phyloP scores from a whole-genome alignment of 306 rosid species.

The Dicorynia guianensis region DNA sequence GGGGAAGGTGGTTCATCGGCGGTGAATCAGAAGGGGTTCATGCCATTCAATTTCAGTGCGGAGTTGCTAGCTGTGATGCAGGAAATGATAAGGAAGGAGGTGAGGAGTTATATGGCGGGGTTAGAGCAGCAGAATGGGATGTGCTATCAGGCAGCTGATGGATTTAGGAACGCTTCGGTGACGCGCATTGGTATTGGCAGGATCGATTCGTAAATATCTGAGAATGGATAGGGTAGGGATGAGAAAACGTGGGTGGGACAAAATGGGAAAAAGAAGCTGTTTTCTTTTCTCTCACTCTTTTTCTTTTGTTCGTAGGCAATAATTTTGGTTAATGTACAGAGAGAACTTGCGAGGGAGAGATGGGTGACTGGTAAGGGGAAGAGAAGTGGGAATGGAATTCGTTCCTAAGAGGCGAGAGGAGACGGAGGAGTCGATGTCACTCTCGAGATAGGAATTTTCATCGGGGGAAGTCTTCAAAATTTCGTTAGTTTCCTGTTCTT shows the following conservation, averaged over 20 bases:
- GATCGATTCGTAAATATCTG: conserved; percentile 47
- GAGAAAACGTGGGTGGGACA: not conserved
- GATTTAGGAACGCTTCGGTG: conserved; percentile 66
- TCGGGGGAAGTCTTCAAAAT: conserved; percentile 12
- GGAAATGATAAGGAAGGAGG: conserved; percentile 92
- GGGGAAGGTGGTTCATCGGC: not conserved
- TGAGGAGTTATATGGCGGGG: conserved; percentile 87
- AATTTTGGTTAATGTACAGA: conserved; percentile 71
- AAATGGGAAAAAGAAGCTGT: conserved; percentile 1
- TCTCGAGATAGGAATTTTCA: not conserved
- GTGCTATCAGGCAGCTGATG: conserved; percentile 52
- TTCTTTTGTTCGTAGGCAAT: conserved; percentile 50
- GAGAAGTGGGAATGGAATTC: conserved; percentile 8
- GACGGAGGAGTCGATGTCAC: not conserved
- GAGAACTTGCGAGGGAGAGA: conserved; percentile 13
- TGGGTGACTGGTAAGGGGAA: conserved; percentile 3
- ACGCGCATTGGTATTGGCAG: conserved; percentile 73
- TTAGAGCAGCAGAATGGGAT: conserved; percentile 68
- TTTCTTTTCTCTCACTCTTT: not conserved
- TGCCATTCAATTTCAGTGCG: conserved; percentile 56
- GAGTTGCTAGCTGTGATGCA: conserved; percentile 87
- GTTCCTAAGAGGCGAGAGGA: conserved; percentile 34
- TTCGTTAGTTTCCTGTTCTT: conserved; percentile 34
- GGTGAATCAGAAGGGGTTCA: conserved; percentile 31
- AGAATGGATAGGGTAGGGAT: not conserved